A percentile compares a stretch with the other conserved stretches of the same genome.
These are phyloP conservation scores for Ceratobasidium theobromae DNA, from an alignment of 1,284 basidiomycete species.

Conservation along the genomic window DNA sequence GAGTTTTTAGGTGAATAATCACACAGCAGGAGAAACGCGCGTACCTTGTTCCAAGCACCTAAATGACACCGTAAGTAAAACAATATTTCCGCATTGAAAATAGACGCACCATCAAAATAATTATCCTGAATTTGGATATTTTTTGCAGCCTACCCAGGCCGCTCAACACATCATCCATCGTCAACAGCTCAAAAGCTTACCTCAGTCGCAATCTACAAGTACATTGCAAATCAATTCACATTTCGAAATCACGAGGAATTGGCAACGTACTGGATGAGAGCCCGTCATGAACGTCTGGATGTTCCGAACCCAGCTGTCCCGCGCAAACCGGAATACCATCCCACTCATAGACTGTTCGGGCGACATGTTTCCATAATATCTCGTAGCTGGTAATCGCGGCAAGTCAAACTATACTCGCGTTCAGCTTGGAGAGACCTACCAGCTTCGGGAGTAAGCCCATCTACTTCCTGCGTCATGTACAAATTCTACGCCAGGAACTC, in stretches of 20 bases:
- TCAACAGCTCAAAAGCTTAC: not conserved
- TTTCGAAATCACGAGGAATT: not conserved
- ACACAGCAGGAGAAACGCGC: not conserved
- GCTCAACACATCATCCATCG: not conserved
- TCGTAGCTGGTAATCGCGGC: not conserved
- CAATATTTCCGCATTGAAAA: not conserved
- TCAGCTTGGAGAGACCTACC: not conserved
- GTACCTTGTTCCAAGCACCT: constrained; percentile 35
- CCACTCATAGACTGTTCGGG: constrained; percentile 32
- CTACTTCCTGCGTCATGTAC: constrained; percentile 33
- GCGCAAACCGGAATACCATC: constrained; percentile 31
- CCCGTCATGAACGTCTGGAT: constrained; percentile 33
- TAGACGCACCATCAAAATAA: constrained; percentile 30
- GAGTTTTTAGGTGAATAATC: too few relatives aligned
- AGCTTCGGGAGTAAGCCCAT: constrained; percentile 13
- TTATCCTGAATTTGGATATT: constrained; percentile 33
- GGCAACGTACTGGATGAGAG: constrained; percentile 31
- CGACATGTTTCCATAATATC: constrained; percentile 31
- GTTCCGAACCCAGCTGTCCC: constrained; percentile 29
- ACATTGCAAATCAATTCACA: not conserved
- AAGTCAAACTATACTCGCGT: not conserved
- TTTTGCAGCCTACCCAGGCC: constrained; percentile 3
- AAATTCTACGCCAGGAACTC: not conserved
- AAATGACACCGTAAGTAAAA: not conserved
- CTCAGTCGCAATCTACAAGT: constrained; percentile 29